These are phyloP conservation scores for Huntiella decipiens DNA, from an alignment of 2,329 filamentous ascomycete genomes.

Conservation along the genomic window DNA sequence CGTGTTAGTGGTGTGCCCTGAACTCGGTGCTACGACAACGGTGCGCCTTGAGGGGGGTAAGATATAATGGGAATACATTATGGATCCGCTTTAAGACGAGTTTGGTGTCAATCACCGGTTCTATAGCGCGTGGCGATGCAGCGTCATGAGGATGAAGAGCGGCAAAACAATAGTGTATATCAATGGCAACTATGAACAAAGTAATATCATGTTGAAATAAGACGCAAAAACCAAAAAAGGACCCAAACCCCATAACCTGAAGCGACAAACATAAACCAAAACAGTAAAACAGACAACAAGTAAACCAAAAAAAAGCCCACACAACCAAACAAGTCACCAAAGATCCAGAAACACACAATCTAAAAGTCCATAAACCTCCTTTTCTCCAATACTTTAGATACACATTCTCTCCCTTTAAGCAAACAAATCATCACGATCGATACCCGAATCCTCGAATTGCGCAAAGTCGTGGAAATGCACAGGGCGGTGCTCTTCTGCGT, in stretches of 20 bases:
- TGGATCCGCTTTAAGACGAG: no score
- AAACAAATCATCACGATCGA: conserved; percentile 84
- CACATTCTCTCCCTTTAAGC: conserved; percentile 33
- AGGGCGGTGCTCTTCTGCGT: conserved; percentile 78
- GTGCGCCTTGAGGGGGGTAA: no score
- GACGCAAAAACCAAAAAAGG: not conserved
- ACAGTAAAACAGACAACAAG: not conserved
- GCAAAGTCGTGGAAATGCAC: conserved; percentile 96
- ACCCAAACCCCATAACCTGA: not conserved
- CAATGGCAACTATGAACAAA: not conserved
- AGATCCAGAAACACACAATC: conserved; percentile 1
- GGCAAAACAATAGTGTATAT: no score
- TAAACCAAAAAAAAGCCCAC: not conserved
- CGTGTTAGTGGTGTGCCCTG: no score
- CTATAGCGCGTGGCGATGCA: no score
- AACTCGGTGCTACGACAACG: no score
- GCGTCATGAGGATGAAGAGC: no score
- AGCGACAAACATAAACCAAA: not conserved
- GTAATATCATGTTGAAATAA: not conserved
- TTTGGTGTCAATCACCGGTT: no score
- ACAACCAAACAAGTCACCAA: not conserved
- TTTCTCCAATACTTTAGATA: not conserved
- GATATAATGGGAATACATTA: no score
- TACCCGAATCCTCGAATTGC: conserved; percentile 91
- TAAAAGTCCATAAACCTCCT: not conserved